phyloP scores from a whole-genome alignment of 2,329 filamentous ascomycete genomes.

The Akanthomyces muscarius region DNA sequence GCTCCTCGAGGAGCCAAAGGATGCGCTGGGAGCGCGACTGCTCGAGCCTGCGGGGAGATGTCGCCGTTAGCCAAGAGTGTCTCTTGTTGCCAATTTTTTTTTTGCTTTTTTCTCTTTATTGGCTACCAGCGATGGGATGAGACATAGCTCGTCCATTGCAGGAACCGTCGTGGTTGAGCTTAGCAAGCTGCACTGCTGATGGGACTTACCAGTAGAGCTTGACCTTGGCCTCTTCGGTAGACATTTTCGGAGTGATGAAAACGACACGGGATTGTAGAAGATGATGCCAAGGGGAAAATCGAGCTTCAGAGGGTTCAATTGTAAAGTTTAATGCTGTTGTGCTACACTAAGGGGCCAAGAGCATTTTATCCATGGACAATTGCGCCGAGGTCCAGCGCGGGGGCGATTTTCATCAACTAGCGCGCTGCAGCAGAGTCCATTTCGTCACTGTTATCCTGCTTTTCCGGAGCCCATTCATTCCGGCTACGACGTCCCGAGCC shows the following conservation, averaged over 20 bases:
- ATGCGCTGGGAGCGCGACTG: conserved; percentile 78
- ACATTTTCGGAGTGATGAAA: background rate
- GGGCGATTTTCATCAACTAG: background rate
- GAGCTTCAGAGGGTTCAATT: background rate
- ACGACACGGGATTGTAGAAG: background rate
- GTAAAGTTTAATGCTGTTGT: background rate
- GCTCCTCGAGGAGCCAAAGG: conserved; percentile 81
- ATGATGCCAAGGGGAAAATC: too few species aligned
- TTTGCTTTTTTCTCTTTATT: background rate
- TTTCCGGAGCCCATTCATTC: background rate
- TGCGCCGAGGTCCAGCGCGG: background rate
- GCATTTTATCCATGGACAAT: background rate
- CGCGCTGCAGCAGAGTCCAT: background rate
- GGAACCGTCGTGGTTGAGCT: background rate
- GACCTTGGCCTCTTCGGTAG: conserved; percentile 44
- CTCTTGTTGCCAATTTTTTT: background rate
- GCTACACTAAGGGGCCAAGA: background rate
- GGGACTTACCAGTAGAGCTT: conserved; percentile 58
- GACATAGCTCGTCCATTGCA: background rate
- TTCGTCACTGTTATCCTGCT: conserved; percentile 2
- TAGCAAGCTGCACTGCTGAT: background rate
- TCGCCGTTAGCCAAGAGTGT: background rate
- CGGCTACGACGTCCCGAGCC: background rate
- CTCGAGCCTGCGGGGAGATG: conserved; percentile 63
- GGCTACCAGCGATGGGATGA: background rate